These are phyloP conservation scores for Vicia faba DNA, from an alignment of 306 rosid genomes.

Conservation along the genomic window DNA sequence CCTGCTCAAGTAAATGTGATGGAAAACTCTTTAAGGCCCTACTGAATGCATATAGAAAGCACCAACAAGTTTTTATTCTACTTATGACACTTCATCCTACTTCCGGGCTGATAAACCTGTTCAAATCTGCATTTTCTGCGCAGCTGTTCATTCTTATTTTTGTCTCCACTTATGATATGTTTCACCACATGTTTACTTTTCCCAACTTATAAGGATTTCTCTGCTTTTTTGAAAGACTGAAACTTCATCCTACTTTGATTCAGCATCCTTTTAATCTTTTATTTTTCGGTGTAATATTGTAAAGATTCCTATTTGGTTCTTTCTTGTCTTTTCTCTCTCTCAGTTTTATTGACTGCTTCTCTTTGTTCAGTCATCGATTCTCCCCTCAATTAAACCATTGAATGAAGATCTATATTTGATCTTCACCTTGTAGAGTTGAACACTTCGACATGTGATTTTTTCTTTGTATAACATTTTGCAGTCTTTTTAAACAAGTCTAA, in stretches of 20 bases:
- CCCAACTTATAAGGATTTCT: slow-evolving; percentile 11
- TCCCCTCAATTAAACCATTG: slow-evolving; percentile 6
- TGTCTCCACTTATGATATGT: neutral
- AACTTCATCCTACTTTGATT: slow-evolving; percentile 6
- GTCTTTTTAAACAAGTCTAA: neutral
- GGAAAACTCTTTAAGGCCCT: neutral
- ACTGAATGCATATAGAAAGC: neutral
- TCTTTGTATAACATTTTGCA: neutral
- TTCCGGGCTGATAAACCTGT: neutral
- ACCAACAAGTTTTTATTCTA: neutral
- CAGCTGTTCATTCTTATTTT: neutral
- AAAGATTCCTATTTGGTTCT: slow-evolving; percentile 1
- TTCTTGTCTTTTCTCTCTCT: neutral
- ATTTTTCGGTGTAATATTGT: neutral
- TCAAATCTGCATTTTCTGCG: neutral
- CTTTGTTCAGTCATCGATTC: slow-evolving; percentile 28
- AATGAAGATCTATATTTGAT: neutral
- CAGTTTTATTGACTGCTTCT: neutral
- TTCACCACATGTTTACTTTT: neutral
- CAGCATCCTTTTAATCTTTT: neutral
- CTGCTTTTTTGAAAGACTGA: neutral
- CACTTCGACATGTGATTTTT: slow-evolving; percentile 13
- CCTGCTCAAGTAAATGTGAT: slow-evolving; percentile 10
- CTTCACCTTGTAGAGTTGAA: slow-evolving; percentile 10
- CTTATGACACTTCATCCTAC: neutral